Percentiles rank a stretch among this genome's conserved stretches.
Evolutionary conservation across 805 yeast species (phyloP).

Genomic region (Pichia pseudocactophila): DNA sequence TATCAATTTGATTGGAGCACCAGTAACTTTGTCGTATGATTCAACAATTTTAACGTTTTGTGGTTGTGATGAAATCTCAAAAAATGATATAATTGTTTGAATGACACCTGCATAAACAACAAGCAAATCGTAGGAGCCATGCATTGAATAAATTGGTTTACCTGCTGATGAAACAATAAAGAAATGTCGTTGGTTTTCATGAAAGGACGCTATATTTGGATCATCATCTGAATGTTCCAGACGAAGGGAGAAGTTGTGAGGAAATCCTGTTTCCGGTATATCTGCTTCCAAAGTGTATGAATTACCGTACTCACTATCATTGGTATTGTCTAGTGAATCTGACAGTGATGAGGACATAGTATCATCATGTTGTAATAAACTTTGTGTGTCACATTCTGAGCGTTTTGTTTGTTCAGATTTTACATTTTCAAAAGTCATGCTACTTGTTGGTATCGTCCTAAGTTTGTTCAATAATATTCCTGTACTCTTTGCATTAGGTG

Average conservation of each 20-base stretch:
- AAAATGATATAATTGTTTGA: constrained; percentile 69
- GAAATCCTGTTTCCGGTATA: constrained; percentile 1
- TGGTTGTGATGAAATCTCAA: constrained; percentile 35
- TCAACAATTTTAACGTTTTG: constrained; percentile 42
- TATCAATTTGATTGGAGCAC: constrained; percentile 39
- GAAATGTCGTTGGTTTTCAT: constrained; percentile 49
- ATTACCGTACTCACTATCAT: neutral
- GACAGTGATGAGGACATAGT: constrained; percentile 4
- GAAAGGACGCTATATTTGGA: constrained; percentile 24
- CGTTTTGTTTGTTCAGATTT: neutral
- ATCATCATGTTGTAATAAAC: constrained; percentile 4
- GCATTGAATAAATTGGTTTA: constrained; percentile 74
- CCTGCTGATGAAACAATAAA: constrained; percentile 79
- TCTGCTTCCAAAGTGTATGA: too few relatives aligned
- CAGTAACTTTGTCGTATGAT: constrained; percentile 28
- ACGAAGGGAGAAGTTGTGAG: constrained; percentile 13
- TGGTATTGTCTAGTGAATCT: neutral
- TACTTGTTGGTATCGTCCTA: constrained; percentile 8
- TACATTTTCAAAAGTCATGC: constrained; percentile 8
- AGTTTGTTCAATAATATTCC: constrained; percentile 11
- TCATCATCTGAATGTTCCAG: constrained; percentile 24
- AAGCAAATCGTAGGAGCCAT: constrained; percentile 59
- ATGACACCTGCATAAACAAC: constrained; percentile 71
- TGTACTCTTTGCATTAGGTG: neutral
- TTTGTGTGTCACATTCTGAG: neutral